Percentiles rank a stretch among this genome's conserved stretches.
phyloP scores from a whole-genome alignment of 306 rosid species.

The Urtica urens region DNA sequence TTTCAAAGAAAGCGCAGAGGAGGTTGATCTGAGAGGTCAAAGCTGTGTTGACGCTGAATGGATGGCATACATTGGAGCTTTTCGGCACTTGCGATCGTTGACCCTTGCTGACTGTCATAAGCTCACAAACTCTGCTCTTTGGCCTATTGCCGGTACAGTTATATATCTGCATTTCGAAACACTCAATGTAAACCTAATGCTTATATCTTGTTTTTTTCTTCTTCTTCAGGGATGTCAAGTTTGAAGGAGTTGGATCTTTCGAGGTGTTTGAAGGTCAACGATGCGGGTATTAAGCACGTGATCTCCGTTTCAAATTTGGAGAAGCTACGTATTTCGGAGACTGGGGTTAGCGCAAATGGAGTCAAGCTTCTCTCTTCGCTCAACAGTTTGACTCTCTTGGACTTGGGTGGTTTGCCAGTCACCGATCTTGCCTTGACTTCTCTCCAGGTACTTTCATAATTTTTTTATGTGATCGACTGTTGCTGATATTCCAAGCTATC shows the following conservation, averaged over 20 bases:
- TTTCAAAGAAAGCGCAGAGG: constrained; percentile 61
- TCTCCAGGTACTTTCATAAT: constrained; percentile 64
- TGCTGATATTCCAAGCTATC: too few relatives aligned
- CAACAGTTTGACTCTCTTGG: constrained; percentile 45
- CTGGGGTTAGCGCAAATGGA: constrained; percentile 54
- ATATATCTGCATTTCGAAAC: background rate
- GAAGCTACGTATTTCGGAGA: constrained; percentile 54
- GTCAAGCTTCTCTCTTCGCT: constrained; percentile 57
- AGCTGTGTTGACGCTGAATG: constrained; percentile 64
- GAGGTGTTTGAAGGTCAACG: constrained; percentile 60
- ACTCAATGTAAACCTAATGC: background rate
- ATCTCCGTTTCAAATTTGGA: constrained; percentile 50
- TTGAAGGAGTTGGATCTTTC: constrained; percentile 70
- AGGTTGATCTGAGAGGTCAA: constrained; percentile 48
- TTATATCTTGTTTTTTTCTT: background rate
- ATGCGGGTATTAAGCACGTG: constrained; percentile 57
- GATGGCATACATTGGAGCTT: constrained; percentile 92
- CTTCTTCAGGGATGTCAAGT: constrained; percentile 41
- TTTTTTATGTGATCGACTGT: too few relatives aligned
- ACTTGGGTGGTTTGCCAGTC: constrained; percentile 83
- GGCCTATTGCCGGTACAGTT: constrained; percentile 61
- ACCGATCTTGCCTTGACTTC: constrained; percentile 50
- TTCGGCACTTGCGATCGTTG: constrained; percentile 40
- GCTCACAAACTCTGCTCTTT: constrained; percentile 53
- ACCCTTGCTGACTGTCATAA: constrained; percentile 53